Evolutionary conservation across 768 basidiomycete species (phyloP).

Genomic region (Amanita thiersii): DNA sequence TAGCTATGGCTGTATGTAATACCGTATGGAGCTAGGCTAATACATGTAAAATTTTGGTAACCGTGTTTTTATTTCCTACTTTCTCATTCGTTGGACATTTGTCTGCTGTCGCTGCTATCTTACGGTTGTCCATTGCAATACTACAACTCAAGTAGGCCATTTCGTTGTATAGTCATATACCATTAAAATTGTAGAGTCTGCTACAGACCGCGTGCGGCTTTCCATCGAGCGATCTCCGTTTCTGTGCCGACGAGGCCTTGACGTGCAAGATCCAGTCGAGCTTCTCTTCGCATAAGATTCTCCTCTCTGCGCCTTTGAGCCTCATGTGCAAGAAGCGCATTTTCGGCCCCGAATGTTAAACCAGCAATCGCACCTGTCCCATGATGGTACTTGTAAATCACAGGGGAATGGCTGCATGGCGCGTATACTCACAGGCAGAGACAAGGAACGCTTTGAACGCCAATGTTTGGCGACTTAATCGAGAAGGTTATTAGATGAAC

Average conservation of each 20-base stretch:
- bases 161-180: neutral
- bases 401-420: conserved; percentile 3
- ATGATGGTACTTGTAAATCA: conserved; percentile 9
- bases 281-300: conserved; percentile 61
- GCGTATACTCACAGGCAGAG: conserved; percentile 49
- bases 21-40: neutral
- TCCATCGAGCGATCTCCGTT: conserved; percentile 79
- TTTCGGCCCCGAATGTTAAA: conserved; percentile 69
- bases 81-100: neutral
- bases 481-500: neutral
- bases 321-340: conserved; percentile 67
- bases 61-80: neutral
- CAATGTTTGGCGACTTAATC: conserved; percentile 62
- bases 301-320: conserved; percentile 57
- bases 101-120: conserved; percentile 1
- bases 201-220: conserved; percentile 30
- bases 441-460: conserved; percentile 78
- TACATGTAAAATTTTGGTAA: conserved; percentile 2
- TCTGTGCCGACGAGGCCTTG: conserved; percentile 77
- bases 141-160: neutral
- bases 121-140: no score
- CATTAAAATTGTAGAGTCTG: no score
- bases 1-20: conserved; percentile 7
- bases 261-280: conserved; percentile 65
- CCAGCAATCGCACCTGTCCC: conserved; percentile 52